Evolutionary conservation across 2,329 filamentous ascomycete species (phyloP).

Genomic region (Fusarium praegraminearum): DNA sequence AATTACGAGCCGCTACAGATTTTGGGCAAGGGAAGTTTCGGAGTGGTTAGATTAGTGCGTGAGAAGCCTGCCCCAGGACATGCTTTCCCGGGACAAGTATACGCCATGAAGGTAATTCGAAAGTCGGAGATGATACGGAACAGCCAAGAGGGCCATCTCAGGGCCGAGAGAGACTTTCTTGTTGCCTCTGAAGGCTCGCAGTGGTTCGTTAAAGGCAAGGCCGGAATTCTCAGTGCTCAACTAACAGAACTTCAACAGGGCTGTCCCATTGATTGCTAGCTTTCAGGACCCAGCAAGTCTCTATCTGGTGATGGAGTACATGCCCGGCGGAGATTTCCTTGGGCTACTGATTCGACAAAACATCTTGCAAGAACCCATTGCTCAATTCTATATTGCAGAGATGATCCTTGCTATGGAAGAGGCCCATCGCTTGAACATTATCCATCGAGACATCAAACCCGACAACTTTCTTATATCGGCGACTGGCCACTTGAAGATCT

Average conservation of each 20-base stretch:
- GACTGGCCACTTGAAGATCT: constrained; percentile 92
- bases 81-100: constrained; percentile 67
- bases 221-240: not conserved
- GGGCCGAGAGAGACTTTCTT: constrained; percentile 91
- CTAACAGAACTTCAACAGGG: constrained; percentile 61
- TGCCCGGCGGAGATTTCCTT: constrained; percentile 95
- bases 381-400: constrained; percentile 91
- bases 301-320: constrained; percentile 98
- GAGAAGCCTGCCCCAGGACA: constrained; percentile 63
- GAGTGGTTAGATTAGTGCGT: constrained; percentile 86
- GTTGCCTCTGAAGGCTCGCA: constrained; percentile 87
- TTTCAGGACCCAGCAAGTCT: constrained; percentile 88
- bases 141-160: constrained; percentile 90
- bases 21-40: constrained; percentile 94
- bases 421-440: constrained; percentile 87
- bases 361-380: constrained; percentile 79
- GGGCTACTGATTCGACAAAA: constrained; percentile 88
- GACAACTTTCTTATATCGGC: constrained; percentile 95
- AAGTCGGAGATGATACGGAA: constrained; percentile 94
- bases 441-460: constrained; percentile 95
- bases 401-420: constrained; percentile 97
- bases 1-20: constrained; percentile 83
- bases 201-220: constrained; percentile 65
- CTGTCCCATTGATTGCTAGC: constrained; percentile 86
- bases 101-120: constrained; percentile 96